Evolutionary conservation across 2,329 filamentous ascomycete genomes (phyloP).

Genomic region (Basipetospora sp.): DNA sequence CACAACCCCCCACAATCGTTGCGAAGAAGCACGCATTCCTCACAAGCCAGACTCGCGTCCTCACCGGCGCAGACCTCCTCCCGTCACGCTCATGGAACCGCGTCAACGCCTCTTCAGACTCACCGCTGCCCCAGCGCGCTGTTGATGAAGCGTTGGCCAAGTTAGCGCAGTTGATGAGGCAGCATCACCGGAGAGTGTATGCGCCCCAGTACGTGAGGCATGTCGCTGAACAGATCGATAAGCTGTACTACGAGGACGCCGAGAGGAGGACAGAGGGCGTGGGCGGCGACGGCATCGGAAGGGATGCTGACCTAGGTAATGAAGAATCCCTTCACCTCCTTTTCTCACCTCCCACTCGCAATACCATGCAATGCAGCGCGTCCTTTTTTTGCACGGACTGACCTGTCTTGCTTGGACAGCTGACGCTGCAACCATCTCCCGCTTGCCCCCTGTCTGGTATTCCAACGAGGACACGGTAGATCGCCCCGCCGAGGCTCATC

Average conservation of each 20-base stretch:
- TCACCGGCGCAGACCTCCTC: slow-evolving; percentile 40
- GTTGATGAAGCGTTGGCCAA: slow-evolving; percentile 43
- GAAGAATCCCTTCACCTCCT: neutral
- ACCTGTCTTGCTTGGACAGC: slow-evolving; percentile 19
- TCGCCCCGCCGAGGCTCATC: slow-evolving; percentile 31
- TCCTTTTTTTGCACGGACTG: neutral
- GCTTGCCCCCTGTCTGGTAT: slow-evolving; percentile 34
- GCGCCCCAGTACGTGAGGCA: slow-evolving; percentile 54
- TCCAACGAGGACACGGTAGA: slow-evolving; percentile 21
- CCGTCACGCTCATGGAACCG: slow-evolving; percentile 36
- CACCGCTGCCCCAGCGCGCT: slow-evolving; percentile 29
- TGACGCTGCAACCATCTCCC: slow-evolving; percentile 26
- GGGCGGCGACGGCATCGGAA: slow-evolving; percentile 21
- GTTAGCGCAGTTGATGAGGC: slow-evolving; percentile 47
- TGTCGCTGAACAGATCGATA: slow-evolving; percentile 58
- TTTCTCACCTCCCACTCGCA: too few species aligned
- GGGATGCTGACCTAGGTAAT: slow-evolving; percentile 32
- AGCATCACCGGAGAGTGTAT: slow-evolving; percentile 52
- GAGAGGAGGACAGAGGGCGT: slow-evolving; percentile 20
- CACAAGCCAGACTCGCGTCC: slow-evolving; percentile 43
- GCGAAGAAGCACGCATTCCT: slow-evolving; percentile 52
- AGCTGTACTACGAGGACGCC: slow-evolving; percentile 40
- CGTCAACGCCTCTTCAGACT: slow-evolving; percentile 20
- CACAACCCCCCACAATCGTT: slow-evolving; percentile 37
- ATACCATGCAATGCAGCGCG: too few species aligned